Evolutionary conservation across 495 filamentous ascomycete species (phyloP).

Genomic region (Xylaria longipes): DNA sequence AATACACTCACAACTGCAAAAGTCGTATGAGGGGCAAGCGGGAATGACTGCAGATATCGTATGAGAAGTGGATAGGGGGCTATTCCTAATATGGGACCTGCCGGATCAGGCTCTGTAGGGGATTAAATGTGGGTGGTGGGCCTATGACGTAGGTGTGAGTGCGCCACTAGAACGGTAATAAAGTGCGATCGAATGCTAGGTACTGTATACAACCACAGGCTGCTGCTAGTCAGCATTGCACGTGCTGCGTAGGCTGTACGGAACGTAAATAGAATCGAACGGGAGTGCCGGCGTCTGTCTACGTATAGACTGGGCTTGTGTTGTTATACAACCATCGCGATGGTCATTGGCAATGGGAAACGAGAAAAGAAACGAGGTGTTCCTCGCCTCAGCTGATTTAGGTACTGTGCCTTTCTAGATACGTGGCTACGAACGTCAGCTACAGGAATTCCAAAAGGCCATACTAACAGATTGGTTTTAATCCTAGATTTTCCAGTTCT

Average conservation of each 20-base stretch:
- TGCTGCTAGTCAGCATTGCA: neutral
- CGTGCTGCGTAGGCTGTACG: neutral
- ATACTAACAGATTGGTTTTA: neutral
- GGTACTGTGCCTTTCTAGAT: neutral
- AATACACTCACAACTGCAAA: neutral
- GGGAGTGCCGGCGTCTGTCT: neutral
- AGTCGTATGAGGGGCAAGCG: constrained; percentile 4
- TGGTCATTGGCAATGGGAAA: neutral
- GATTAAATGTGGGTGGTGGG: neutral
- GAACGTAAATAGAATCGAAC: neutral
- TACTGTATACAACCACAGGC: constrained; percentile 13
- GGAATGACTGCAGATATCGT: constrained; percentile 22
- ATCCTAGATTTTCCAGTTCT: neutral
- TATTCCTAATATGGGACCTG: constrained; percentile 19
- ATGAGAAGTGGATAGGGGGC: constrained; percentile 9
- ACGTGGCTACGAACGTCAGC: neutral
- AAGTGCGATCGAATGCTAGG: constrained; percentile 17
- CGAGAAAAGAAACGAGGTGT: neutral
- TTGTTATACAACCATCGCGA: neutral
- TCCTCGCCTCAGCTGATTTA: neutral
- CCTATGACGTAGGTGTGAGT: constrained; percentile 17
- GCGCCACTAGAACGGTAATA: constrained; percentile 24
- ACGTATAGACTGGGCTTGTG: neutral
- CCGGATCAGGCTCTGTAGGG: constrained; percentile 15
- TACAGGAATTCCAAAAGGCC: neutral